A percentile compares a stretch with the other conserved stretches of the same genome.
Conservation (phyloP, 148 eudicot species). For the Talinum fruticosum region DNA sequence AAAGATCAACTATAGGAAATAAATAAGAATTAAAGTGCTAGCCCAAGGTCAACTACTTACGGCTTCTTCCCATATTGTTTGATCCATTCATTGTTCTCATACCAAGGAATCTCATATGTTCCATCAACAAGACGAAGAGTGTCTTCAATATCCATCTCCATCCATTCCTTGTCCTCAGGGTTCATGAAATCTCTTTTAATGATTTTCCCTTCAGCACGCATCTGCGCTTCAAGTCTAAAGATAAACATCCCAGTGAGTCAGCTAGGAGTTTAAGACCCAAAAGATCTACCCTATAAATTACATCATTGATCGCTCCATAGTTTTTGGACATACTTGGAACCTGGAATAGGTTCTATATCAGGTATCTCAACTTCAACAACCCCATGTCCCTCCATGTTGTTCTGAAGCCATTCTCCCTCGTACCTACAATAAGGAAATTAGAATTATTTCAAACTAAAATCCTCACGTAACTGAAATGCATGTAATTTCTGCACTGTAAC, state of each 20-base stretch:
- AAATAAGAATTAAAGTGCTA: slow-evolving; percentile 5
- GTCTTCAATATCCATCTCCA: slow-evolving; percentile 95
- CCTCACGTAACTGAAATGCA: background rate
- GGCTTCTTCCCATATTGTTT: slow-evolving; percentile 62
- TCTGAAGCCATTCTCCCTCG: slow-evolving; percentile 96
- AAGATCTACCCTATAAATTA: background rate
- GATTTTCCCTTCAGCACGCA: slow-evolving; percentile 89
- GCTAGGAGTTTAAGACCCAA: slow-evolving; percentile 16
- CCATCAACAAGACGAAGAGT: slow-evolving; percentile 50
- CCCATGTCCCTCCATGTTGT: slow-evolving; percentile 88
- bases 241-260: slow-evolving; percentile 22
- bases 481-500: background rate
- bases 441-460: slow-evolving; percentile 7
- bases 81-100: slow-evolving; percentile 74
- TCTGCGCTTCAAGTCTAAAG: slow-evolving; percentile 81
- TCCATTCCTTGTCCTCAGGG: slow-evolving; percentile 81
- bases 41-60: slow-evolving; percentile 48
- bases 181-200: slow-evolving; percentile 75
- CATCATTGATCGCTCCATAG: background rate
- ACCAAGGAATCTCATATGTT: slow-evolving; percentile 63
- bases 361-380: slow-evolving; percentile 92
- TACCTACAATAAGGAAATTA: slow-evolving; percentile 42
- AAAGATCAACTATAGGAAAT: background rate
- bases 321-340: slow-evolving; percentile 65
- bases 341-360: slow-evolving; percentile 76